These are phyloP conservation scores for Picocystis sp. DNA, from an alignment of 163 green algal species.

Conservation along the genomic window DNA sequence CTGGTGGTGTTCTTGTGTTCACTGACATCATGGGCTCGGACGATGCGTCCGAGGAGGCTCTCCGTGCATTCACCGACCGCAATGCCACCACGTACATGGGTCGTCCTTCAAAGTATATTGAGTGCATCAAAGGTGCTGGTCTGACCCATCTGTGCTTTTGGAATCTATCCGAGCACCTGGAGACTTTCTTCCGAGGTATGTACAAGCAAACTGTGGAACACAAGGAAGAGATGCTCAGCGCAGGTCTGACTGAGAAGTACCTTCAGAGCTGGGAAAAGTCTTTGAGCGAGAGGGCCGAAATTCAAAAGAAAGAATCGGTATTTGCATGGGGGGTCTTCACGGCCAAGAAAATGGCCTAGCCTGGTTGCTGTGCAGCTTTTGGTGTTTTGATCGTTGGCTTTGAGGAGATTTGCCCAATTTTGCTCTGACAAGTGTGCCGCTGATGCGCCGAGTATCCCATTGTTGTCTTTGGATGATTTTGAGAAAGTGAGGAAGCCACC, in stretches of 20 bases:
- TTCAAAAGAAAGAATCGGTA: conserved; percentile 10
- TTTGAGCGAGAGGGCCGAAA: conserved; percentile 12
- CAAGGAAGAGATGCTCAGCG: conserved; percentile 13
- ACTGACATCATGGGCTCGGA: conserved; percentile 49
- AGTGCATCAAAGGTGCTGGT: conserved; percentile 11
- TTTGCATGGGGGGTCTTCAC: conserved; percentile 17
- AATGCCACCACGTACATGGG: conserved; percentile 20
- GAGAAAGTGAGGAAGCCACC: too few relatives aligned
- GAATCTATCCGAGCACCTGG: conserved; percentile 12
- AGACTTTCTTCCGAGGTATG: conserved; percentile 19
- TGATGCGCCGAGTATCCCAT: too few relatives aligned
- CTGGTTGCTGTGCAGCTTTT: too few relatives aligned
- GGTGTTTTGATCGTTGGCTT: too few relatives aligned
- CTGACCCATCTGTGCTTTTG: conserved; percentile 15
- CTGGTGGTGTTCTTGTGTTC: conserved; percentile 61
- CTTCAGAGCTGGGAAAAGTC: conserved; percentile 15
- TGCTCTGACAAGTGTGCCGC: too few relatives aligned
- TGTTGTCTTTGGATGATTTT: too few relatives aligned
- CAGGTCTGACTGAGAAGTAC: conserved; percentile 14
- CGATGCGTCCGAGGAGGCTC: conserved; percentile 12
- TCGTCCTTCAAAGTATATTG: conserved; percentile 11
- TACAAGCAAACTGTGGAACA: conserved; percentile 10
- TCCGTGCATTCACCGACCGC: conserved; percentile 21
- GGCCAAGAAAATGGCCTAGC: conserved; percentile 4
- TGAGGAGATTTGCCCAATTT: too few relatives aligned